phyloP scores from a whole-genome alignment of 805 yeast genomes.

The Debaryomyces maramus region DNA sequence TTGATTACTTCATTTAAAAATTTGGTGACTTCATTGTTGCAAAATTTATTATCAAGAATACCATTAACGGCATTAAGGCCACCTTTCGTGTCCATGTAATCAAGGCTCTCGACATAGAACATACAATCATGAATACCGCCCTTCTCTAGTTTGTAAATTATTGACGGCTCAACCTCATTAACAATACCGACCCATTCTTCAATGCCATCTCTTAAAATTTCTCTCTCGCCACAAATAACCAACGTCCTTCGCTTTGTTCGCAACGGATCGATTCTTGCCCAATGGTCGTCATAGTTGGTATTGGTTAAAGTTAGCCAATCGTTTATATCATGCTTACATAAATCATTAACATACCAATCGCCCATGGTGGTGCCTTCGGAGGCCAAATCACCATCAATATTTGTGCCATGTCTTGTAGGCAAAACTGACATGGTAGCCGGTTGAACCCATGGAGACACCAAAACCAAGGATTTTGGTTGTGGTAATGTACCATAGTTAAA shows the following conservation, averaged over 20 bases:
- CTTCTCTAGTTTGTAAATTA: constrained; percentile 23
- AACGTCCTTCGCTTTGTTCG: constrained; percentile 20
- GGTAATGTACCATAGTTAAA: constrained; percentile 19
- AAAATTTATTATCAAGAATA: constrained; percentile 5
- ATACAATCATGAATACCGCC: constrained; percentile 39
- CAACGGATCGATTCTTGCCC: constrained; percentile 27
- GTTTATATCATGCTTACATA: constrained; percentile 12
- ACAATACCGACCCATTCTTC: constrained; percentile 24
- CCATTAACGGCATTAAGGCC: constrained; percentile 23
- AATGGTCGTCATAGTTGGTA: constrained; percentile 22
- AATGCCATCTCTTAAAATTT: constrained; percentile 29
- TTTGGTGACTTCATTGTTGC: too few species aligned
- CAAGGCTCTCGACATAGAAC: constrained; percentile 36
- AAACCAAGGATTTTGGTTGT: constrained; percentile 28
- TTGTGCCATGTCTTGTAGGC: constrained; percentile 23
- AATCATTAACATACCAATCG: constrained; percentile 29
- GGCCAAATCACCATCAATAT: constrained; percentile 33
- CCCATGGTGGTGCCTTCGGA: constrained; percentile 29
- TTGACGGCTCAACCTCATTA: constrained; percentile 16
- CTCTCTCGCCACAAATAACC: constrained; percentile 33
- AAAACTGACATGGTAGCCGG: constrained; percentile 23
- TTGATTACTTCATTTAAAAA: too few species aligned
- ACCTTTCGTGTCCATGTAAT: constrained; percentile 23
- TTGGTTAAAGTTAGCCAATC: constrained; percentile 23
- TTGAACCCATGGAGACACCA: constrained; percentile 38